phyloP scores from a whole-genome alignment of 2,329 filamentous ascomycete species.

The Pseudogymnoascus sp. region DNA sequence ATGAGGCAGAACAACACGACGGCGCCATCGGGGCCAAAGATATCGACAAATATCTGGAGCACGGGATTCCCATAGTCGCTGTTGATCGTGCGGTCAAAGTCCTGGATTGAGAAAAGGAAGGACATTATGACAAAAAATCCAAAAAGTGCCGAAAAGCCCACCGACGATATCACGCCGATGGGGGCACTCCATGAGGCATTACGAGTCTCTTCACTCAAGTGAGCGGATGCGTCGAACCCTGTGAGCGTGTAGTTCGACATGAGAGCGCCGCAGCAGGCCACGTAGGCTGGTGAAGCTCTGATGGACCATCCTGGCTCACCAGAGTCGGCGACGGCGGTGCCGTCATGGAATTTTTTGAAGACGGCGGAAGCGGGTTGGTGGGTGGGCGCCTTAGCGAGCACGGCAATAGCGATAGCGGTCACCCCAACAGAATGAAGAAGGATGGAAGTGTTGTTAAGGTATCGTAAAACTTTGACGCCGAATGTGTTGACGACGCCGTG shows the following conservation, averaged over 20 bases:
- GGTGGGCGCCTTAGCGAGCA: conserved; percentile 48
- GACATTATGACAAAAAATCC: conserved; percentile 52
- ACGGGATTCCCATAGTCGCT: conserved; percentile 44
- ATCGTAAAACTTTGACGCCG: conserved; percentile 45
- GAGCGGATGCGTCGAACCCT: conserved; percentile 48
- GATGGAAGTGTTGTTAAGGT: conserved; percentile 50
- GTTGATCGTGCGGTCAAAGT: conserved; percentile 41
- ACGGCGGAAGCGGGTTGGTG: conserved; percentile 48
- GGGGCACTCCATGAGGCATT: conserved; percentile 50
- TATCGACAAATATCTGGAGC: conserved; percentile 49
- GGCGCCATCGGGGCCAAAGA: conserved; percentile 47
- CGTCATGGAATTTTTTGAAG: conserved; percentile 46
- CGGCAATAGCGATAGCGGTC: conserved; percentile 43
- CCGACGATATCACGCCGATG: conserved; percentile 48
- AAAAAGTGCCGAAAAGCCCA: conserved; percentile 47
- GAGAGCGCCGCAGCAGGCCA: conserved; percentile 45
- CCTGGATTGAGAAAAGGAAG: conserved; percentile 50
- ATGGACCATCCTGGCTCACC: conserved; percentile 42
- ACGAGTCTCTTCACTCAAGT: conserved; percentile 49
- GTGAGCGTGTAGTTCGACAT: conserved; percentile 48
- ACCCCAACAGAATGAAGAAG: conserved; percentile 46
- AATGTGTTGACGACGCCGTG: conserved; percentile 50
- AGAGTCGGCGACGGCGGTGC: conserved; percentile 33
- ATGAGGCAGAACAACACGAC: conserved; percentile 47
- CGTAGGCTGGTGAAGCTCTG: conserved; percentile 45